phyloP scores from a whole-genome alignment of 192 early-diverging fungal genomes.

The Coemansia sp. region DNA sequence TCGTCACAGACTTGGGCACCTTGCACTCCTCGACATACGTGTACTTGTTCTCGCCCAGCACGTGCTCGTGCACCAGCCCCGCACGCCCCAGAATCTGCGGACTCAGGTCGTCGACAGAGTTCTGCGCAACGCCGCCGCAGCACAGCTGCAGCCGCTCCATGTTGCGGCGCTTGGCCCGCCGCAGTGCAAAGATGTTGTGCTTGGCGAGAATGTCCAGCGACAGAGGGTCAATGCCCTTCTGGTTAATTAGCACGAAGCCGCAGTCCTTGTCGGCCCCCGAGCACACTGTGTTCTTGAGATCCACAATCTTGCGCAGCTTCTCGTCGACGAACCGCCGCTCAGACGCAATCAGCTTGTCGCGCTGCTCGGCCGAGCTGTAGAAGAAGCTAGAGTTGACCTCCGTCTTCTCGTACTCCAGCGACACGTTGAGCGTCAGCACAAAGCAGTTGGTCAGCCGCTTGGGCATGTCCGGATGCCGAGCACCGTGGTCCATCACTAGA shows the following conservation, averaged over 20 bases:
- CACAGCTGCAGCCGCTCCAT: conserved; percentile 98
- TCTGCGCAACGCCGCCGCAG: conserved; percentile 93
- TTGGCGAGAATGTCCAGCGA: conserved; percentile 96
- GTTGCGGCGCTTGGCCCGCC: conserved; percentile 98
- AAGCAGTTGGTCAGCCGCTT: conserved; percentile 88
- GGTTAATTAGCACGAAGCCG: conserved; percentile 97
- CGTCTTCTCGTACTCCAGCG: conserved; percentile 98
- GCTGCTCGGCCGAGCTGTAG: conserved; percentile 96
- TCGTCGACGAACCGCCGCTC: conserved; percentile 96
- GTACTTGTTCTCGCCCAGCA: conserved; percentile 97
- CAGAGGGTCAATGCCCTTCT: conserved; percentile 99
- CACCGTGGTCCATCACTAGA: conserved; percentile 97
- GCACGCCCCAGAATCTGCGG: conserved; percentile 84
- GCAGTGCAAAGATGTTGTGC: conserved; percentile 89
- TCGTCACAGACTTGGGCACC: conserved; percentile 85
- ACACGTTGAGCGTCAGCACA: conserved; percentile 94
- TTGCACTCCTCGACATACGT: conserved; percentile 97
- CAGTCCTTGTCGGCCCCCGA: conserved; percentile 70
- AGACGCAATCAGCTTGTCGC: conserved; percentile 96
- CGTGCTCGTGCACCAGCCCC: conserved; percentile 93
- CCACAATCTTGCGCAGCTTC: conserved; percentile 90
- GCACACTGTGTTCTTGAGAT: conserved; percentile 96
- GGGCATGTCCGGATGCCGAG: conserved; percentile 99
- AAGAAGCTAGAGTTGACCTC: conserved; percentile 99
- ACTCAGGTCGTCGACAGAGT: conserved; percentile 95